Percentiles rank a stretch among this genome's conserved stretches.
Evolutionary conservation across 352 stramenopile species (phyloP).

Genomic region (Phytophthora rubi): DNA sequence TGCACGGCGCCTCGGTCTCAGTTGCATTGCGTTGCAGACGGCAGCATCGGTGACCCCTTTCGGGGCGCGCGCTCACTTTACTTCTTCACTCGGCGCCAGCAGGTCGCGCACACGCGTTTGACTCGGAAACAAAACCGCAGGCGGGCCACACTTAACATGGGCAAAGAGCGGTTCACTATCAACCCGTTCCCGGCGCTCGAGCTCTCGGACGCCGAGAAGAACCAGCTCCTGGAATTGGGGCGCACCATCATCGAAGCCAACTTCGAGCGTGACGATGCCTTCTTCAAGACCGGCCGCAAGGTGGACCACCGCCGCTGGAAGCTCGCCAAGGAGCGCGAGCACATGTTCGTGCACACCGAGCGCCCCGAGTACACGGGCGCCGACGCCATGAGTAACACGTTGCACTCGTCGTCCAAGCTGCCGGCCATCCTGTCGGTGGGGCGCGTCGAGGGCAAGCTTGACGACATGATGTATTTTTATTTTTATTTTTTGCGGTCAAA

Average conservation of each 20-base stretch:
- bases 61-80: slow-evolving; percentile 19
- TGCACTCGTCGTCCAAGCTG: slow-evolving; percentile 35
- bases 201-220: slow-evolving; percentile 42
- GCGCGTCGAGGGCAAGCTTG: slow-evolving; percentile 35
- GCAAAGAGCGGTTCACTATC: slow-evolving; percentile 43
- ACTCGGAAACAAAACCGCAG: background rate
- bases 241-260: slow-evolving; percentile 45
- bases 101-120: slow-evolving; percentile 4
- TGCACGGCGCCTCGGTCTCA: slow-evolving; percentile 24
- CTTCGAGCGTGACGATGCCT: slow-evolving; percentile 39
- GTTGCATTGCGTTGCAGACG: slow-evolving; percentile 24
- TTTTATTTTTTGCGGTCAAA: too few relatives aligned
- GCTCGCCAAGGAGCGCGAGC: slow-evolving; percentile 43
- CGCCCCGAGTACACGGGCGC: slow-evolving; percentile 38
- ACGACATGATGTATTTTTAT: slow-evolving; percentile 61
- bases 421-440: slow-evolving; percentile 43
- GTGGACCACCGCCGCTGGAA: slow-evolving; percentile 43
- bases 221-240: slow-evolving; percentile 44
- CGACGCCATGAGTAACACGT: slow-evolving; percentile 31
- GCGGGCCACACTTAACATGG: slow-evolving; percentile 21
- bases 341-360: slow-evolving; percentile 44
- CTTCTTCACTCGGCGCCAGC: slow-evolving; percentile 27
- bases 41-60: background rate
- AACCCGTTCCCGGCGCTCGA: slow-evolving; percentile 46
- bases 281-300: slow-evolving; percentile 39